These are phyloP conservation scores for Botryotinia globosa DNA, from an alignment of 2,329 filamentous ascomycete genomes.

Conservation along the genomic window DNA sequence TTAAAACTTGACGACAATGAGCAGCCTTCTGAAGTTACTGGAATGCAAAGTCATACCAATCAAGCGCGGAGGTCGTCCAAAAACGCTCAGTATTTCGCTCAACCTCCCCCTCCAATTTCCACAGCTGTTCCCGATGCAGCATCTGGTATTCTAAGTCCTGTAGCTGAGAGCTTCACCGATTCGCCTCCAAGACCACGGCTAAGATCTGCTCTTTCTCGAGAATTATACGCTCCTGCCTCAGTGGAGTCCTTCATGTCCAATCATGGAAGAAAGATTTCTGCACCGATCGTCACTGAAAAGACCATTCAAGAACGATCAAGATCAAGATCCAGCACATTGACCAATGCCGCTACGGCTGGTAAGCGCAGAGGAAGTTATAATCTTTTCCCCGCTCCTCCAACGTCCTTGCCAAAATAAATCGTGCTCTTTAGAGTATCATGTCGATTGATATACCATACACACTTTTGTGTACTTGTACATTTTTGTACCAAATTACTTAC, in stretches of 20 bases:
- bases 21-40: constrained; percentile 22
- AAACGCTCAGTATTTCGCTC: constrained; percentile 23
- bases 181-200: constrained; percentile 1
- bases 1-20: constrained; percentile 20
- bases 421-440: constrained; percentile 23
- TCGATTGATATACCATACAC: constrained; percentile 2
- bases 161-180: constrained; percentile 29
- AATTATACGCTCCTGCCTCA: neutral
- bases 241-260: constrained; percentile 7
- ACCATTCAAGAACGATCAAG: constrained; percentile 27
- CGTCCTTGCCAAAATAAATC: neutral
- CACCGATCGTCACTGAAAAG: constrained; percentile 27
- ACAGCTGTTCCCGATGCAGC: constrained; percentile 11
- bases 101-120: constrained; percentile 9
- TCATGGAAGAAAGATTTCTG: constrained; percentile 36
- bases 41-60: constrained; percentile 21
- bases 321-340: constrained; percentile 30
- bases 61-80: constrained; percentile 26
- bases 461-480: constrained; percentile 10
- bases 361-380: constrained; percentile 35
- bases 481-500: neutral
- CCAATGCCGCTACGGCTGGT: constrained; percentile 18
- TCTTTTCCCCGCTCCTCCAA: constrained; percentile 30
- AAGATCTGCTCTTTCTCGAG: constrained; percentile 8
- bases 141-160: constrained; percentile 31